Conservation (phyloP, 805 yeast species). For the Kodamaea kaohsiungensis region DNA sequence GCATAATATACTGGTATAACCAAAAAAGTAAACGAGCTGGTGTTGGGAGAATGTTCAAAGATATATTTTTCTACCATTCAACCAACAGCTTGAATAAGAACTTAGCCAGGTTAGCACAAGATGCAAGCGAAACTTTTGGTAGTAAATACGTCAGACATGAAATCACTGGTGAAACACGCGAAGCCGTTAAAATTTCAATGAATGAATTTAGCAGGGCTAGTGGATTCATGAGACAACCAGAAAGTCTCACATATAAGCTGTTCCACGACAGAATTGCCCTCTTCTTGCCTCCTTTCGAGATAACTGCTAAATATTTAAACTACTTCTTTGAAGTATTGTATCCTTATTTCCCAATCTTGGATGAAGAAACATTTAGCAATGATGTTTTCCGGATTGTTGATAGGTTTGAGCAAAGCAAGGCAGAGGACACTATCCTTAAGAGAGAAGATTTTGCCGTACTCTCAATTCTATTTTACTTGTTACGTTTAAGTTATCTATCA, state of each 20-base stretch:
- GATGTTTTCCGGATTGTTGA: constrained; percentile 19
- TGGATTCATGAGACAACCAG: constrained; percentile 6
- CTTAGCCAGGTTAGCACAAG: constrained; percentile 1
- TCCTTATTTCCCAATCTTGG: constrained; percentile 28
- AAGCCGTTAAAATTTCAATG: constrained; percentile 10
- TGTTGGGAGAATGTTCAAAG: not conserved
- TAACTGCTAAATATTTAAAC: constrained; percentile 12
- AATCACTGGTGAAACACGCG: constrained; percentile 15
- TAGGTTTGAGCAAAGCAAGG: constrained; percentile 12
- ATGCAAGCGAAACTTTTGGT: constrained; percentile 9
- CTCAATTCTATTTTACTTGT: constrained; percentile 16
- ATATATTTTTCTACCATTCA: constrained; percentile 8
- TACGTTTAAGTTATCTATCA: constrained; percentile 19
- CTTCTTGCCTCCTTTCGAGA: constrained; percentile 14
- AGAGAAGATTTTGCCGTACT: constrained; percentile 16
- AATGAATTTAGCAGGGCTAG: constrained; percentile 1
- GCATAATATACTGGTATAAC: constrained; percentile 17
- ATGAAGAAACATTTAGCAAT: constrained; percentile 22
- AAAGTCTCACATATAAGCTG: constrained; percentile 9
- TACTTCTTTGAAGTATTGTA: constrained; percentile 25
- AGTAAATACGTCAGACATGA: constrained; percentile 8
- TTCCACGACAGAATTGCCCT: constrained; percentile 11
- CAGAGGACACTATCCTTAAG: constrained; percentile 8
- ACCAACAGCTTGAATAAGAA: not conserved
- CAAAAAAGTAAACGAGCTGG: constrained; percentile 9